A percentile compares a stretch with the other conserved stretches of the same genome.
Conservation (phyloP, 495 filamentous ascomycete genomes). For the Neurospora sp. region DNA sequence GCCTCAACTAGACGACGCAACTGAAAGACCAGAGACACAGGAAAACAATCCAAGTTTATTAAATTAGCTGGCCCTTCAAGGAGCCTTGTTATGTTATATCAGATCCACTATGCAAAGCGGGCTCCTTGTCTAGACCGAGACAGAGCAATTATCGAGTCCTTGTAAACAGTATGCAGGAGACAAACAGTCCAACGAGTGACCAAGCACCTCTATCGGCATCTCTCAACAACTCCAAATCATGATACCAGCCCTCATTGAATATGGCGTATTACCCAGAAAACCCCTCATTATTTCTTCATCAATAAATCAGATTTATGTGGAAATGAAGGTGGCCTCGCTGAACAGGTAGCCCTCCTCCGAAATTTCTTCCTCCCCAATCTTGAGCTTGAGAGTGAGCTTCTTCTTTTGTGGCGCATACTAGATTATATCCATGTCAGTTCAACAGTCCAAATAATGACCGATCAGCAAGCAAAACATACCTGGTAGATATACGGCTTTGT, state of each 20-base stretch:
- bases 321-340: conserved; percentile 89
- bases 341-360: conserved; percentile 70
- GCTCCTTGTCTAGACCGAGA: neutral
- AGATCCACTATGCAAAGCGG: neutral
- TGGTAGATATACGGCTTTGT: conserved; percentile 97
- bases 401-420: conserved; percentile 53
- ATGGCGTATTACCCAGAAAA: conserved; percentile 2
- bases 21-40: neutral
- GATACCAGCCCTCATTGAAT: neutral
- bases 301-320: conserved; percentile 19
- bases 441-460: neutral
- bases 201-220: neutral
- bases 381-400: conserved; percentile 62
- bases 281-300: neutral
- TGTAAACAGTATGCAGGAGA: conserved; percentile 1
- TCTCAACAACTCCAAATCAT: conserved; percentile 8
- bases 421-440: neutral
- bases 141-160: neutral
- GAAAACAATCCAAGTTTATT: neutral
- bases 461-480: conserved; percentile 32
- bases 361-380: conserved; percentile 65
- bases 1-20: no score
- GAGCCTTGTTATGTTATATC: neutral
- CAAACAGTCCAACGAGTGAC: conserved; percentile 2
- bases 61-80: neutral